Evolutionary conservation across 2,329 filamentous ascomycete genomes (phyloP).

Genomic region (Monosporascus sp.): DNA sequence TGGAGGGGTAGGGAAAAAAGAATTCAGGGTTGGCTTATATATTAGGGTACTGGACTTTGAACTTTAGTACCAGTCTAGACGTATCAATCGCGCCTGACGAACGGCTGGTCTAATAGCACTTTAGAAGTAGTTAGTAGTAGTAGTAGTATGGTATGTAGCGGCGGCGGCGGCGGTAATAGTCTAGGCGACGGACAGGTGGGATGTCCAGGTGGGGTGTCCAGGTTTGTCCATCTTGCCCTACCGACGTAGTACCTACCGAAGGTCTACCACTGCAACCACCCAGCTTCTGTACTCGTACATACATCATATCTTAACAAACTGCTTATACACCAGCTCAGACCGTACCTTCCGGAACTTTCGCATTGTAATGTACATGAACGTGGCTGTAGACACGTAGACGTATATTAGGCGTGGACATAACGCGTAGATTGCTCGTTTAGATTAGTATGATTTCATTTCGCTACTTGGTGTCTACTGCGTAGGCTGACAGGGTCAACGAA

Average conservation of each 20-base stretch:
- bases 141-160: neutral
- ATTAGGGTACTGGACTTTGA: neutral
- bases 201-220: too few relatives aligned
- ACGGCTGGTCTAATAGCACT: neutral
- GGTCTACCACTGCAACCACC: too few relatives aligned
- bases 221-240: conserved; percentile 1
- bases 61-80: neutral
- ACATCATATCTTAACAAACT: too few relatives aligned
- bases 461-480: too few relatives aligned
- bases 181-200: too few relatives aligned
- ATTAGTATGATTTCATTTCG: too few relatives aligned
- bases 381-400: too few relatives aligned
- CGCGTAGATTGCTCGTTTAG: too few relatives aligned
- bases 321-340: neutral
- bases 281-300: too few relatives aligned
- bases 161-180: neutral
- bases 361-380: neutral
- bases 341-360: neutral
- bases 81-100: neutral
- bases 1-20: neutral
- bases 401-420: too few relatives aligned
- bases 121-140: neutral
- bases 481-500: too few relatives aligned
- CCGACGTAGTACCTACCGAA: too few relatives aligned
- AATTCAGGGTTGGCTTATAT: conserved; percentile 1